Evolutionary conservation across 192 early-diverging fungal species (phyloP), one percentile per base, ranked within the genome.

Genomic region (Rhizoclosmatium sp.): DNA sequence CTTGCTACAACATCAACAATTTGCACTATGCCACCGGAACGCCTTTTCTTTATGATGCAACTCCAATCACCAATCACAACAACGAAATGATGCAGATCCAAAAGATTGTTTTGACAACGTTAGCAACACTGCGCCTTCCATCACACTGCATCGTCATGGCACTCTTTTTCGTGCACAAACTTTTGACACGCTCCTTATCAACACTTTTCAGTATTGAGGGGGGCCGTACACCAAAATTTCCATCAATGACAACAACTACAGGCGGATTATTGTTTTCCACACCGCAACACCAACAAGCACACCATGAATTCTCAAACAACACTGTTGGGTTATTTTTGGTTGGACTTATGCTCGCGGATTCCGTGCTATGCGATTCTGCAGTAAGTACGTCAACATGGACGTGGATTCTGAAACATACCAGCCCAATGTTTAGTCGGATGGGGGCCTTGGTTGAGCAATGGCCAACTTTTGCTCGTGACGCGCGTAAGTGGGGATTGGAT

Each of bases 61-160:
- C 14, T 21, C 14, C 56, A 58, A 58, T 0, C 21, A 0, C 56
- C 56, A 58, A 14, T 58, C 21, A 16, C 56, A 21, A 58, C 56
- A 58, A 58, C 2, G 59, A 75, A 46, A 14, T n/a, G 16, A 16
- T 59, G 12, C 58, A 75, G 42, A 75, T 75, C 56, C 73, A 75
- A 48, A 75, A 60, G 45, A 75, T 75, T 23, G 73, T 64, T 1
- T 46, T 64, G 58, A 75, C 73, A 31, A 31, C 73, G 1, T 64
- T 75, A 3, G 40, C 60, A 2, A 64, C 73, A 46, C 61, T 75
- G 23, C 58, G 61, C 2, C 23, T 75, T 4, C 73, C 73, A 42
- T 75, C 73, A 1, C 73, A 75, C 61, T 62, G 31, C 0, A 65
- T 75, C 56, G 59, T 75, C 3, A 16, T 75, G 23, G 73, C 73